Percentiles rank a stretch among this genome's conserved stretches.
These are phyloP conservation scores for Neocatenulostroma microsporum DNA, from an alignment of 2,329 filamentous ascomycete genomes.

Conservation along the genomic window DNA sequence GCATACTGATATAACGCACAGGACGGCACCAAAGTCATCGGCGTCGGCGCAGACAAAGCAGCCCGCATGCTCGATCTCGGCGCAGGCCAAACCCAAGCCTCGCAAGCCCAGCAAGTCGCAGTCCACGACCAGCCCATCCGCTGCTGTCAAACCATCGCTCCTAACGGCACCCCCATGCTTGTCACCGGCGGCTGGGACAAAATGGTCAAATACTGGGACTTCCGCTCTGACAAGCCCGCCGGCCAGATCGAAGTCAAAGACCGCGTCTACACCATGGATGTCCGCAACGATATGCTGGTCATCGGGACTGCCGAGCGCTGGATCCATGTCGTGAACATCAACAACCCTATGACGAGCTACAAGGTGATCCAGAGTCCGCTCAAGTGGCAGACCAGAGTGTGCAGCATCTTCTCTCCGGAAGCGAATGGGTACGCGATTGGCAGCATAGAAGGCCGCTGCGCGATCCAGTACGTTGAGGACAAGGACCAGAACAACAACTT, in stretches of 20 bases:
- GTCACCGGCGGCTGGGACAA: constrained; percentile 92
- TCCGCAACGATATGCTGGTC: constrained; percentile 73
- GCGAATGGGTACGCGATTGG: constrained; percentile 88
- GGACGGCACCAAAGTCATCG: constrained; percentile 86
- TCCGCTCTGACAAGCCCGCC: constrained; percentile 58
- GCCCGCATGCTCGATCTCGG: constrained; percentile 80
- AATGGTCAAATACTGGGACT: constrained; percentile 83
- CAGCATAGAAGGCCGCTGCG: constrained; percentile 92
- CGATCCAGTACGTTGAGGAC: constrained; percentile 97
- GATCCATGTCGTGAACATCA: constrained; percentile 90
- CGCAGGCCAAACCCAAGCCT: constrained; percentile 36
- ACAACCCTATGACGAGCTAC: constrained; percentile 82
- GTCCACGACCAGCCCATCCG: constrained; percentile 79
- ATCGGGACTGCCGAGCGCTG: constrained; percentile 90
- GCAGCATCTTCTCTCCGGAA: constrained; percentile 82
- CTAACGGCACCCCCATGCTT: constrained; percentile 65
- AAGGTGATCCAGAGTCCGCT: constrained; percentile 93
- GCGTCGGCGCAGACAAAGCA: constrained; percentile 83
- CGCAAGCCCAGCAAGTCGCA: constrained; percentile 55
- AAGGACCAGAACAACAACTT: constrained; percentile 83
- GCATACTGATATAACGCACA: constrained; percentile 34
- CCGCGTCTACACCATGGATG: constrained; percentile 84
- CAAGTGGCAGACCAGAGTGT: constrained; percentile 95
- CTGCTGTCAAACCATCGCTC: constrained; percentile 57
- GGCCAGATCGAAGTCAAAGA: constrained; percentile 63